Base-by-base conservation (phyloP, 2,329 filamentous ascomycete genomes). In the Septoria petroselini region DNA sequence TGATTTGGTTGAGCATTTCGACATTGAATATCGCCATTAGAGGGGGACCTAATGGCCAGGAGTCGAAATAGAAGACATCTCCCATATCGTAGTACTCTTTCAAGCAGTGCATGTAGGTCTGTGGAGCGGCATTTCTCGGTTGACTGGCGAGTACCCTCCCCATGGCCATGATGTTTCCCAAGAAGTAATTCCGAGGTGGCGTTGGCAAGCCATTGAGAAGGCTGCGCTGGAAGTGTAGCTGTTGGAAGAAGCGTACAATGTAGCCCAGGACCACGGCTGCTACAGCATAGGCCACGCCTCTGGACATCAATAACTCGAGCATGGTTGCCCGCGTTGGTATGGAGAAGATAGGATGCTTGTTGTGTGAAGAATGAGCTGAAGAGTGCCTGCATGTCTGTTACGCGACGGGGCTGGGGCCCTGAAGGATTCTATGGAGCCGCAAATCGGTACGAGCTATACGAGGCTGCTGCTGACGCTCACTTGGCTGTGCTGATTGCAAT, bases 61-160 rank as follows among this genome's bases (percentile, higher is more conserved):
- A 48, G 52, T 76, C 73, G 3, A 76, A 43, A 52, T 75, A 75
- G 58, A 71, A 75, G 19, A 69, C 53, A 6, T 68, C 62, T 4
- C 59, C 60, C 3, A 73, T 59, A 15, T 69, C 50, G 50, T 71
- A 71, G 37, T 67, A 61, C 29, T 68, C 62, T 27, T 63, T 62
- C 29, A 75, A 59, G 9, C 66, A 63, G 1, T 65, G 63, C 15
- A 66, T 52, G 30, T 62, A 59, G 15, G 58, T 58, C 37, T 74
- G 71, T 5, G 68, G 65, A 34, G 73, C 70, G 3, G 56, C 51
- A 29, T 65, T 60, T 11, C 50, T 58, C 1, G 72, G 71, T 25
- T 71, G 61, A 6, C 60, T 54, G 3, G 52, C 48, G 12, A 68
- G 49, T 1, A 64, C 63, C 42, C 71, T 65, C 27, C 65, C 67